Base-by-base conservation (phyloP, 2,329 filamentous ascomycete species). In the Trichoderma oligosporum region DNA sequence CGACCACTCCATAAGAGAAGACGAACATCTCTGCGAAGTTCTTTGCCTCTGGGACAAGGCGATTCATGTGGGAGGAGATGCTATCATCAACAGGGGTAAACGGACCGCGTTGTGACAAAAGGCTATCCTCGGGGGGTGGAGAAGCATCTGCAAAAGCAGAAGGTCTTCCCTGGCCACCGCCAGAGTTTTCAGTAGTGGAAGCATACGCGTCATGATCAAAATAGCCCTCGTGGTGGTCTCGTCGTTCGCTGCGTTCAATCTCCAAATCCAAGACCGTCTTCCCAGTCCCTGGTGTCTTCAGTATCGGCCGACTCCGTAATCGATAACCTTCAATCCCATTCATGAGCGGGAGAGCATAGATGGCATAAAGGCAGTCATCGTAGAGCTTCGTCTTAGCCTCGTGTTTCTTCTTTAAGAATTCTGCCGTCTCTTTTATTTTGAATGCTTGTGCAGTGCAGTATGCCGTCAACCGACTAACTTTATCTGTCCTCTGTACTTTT, bases 401-500 rank as follows among this genome's bases (percentile, higher is more conserved):
- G 74, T 99, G 94, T 66, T 87, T 87, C 62, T 89, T 89, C 65
- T 89, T 87, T 60, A 97, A 78, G 69, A 99, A 99, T 31, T 89
- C 84, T 12, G 92, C 91, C n/a, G 91, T 91, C 24, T 86, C 83
- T 65, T 88, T 87, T 75, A 96, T 85, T 74, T 93, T 96, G 75
- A 92, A 97, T 7, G 88, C 89, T 71, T 97, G 90, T 0, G 94
- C 93, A 0, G 91, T 97, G 72, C 93, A 97, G 72, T 97, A 99
- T 9, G 94, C 94, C 57, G 94, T 99, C 55, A 97, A 83, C 60
- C 94, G 82, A 29, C 93, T 87, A 59, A 99, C 77, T 73, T 94
- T 94, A 65, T 96, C 90, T 11, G 89, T 87, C 56, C 94, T 81
- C 68, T 93, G 85, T 20, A 88, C 82, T 73, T 99, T 99, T 42